phyloP scores from a whole-genome alignment of 2,329 filamentous ascomycete genomes.

The Alternaria tenuissima region DNA sequence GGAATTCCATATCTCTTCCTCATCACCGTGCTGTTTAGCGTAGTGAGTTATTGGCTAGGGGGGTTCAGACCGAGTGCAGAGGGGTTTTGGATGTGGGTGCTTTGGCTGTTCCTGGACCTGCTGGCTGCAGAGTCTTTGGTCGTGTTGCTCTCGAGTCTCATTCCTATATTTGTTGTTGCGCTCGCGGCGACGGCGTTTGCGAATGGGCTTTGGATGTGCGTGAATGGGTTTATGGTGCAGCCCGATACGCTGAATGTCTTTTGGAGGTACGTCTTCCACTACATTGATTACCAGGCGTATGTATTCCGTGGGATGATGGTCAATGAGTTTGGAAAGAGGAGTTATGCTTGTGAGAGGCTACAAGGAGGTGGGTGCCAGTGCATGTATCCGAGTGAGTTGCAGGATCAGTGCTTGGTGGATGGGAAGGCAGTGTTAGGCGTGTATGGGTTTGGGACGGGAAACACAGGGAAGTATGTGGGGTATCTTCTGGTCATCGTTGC shows the following conservation, averaged over 20 bases:
- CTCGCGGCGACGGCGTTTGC: slow-evolving; percentile 83
- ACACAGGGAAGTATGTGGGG: slow-evolving; percentile 74
- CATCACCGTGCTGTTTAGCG: slow-evolving; percentile 77
- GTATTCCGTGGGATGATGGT: slow-evolving; percentile 95
- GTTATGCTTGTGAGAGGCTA: slow-evolving; percentile 65
- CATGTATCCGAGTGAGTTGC: slow-evolving; percentile 73
- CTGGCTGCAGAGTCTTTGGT: slow-evolving; percentile 84
- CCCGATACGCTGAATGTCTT: slow-evolving; percentile 78
- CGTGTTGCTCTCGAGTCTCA: slow-evolving; percentile 75
- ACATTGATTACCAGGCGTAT: slow-evolving; percentile 86
- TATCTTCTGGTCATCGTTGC: slow-evolving; percentile 79
- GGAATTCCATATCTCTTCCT: slow-evolving; percentile 83
- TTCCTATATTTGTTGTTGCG: slow-evolving; percentile 81
- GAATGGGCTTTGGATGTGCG: slow-evolving; percentile 90
- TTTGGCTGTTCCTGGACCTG: slow-evolving; percentile 87
- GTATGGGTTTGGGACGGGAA: slow-evolving; percentile 73
- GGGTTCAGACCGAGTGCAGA: slow-evolving; percentile 72
- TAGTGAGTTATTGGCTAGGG: slow-evolving; percentile 80
- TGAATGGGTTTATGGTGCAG: slow-evolving; percentile 81
- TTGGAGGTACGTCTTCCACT: slow-evolving; percentile 87
- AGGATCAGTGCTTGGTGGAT: slow-evolving; percentile 71
- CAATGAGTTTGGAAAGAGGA: slow-evolving; percentile 76
- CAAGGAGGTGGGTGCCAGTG: slow-evolving; percentile 64
- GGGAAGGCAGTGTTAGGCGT: slow-evolving; percentile 73
- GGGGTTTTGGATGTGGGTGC: slow-evolving; percentile 78